These are phyloP conservation scores for Leccinum subgranulosum DNA, from an alignment of 768 basidiomycete genomes.

Conservation along the genomic window DNA sequence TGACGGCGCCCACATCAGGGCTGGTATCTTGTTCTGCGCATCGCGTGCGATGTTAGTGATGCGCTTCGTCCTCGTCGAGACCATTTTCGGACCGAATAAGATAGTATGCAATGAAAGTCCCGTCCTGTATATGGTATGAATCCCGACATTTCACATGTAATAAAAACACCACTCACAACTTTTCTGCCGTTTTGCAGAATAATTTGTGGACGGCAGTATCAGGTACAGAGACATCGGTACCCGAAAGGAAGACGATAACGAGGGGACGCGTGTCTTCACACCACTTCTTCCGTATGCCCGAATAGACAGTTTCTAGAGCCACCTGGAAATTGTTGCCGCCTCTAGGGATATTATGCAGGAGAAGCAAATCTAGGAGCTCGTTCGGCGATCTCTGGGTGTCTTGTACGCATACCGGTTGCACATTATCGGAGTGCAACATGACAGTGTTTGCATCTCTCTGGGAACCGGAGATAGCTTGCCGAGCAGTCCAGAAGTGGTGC, in stretches of 20 bases:
- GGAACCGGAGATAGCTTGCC: slow-evolving; percentile 30
- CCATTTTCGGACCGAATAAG: slow-evolving; percentile 43
- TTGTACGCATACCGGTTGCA: slow-evolving; percentile 33
- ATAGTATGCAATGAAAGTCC: slow-evolving; percentile 57
- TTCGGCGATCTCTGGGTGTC: slow-evolving; percentile 43
- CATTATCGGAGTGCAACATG: slow-evolving; percentile 38
- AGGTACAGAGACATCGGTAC: slow-evolving; percentile 5
- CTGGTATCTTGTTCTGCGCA: slow-evolving; percentile 37
- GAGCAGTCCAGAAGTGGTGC: slow-evolving; percentile 51
- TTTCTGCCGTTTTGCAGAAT: slow-evolving; percentile 34
- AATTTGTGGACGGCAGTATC: slow-evolving; percentile 35
- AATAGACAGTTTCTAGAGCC: slow-evolving; percentile 38
- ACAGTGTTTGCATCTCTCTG: slow-evolving; percentile 56
- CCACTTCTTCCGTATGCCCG: slow-evolving; percentile 33
- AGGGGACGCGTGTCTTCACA: slow-evolving; percentile 27
- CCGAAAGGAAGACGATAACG: too few species aligned
- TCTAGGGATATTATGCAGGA: slow-evolving; percentile 27
- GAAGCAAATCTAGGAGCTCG: slow-evolving; percentile 40
- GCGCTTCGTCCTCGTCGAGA: slow-evolving; percentile 28
- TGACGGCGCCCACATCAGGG: slow-evolving; percentile 33
- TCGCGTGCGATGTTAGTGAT: slow-evolving; percentile 51
- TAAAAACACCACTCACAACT: slow-evolving; percentile 34
- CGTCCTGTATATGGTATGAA: slow-evolving; percentile 33
- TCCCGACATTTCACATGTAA: neutral
- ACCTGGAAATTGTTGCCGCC: slow-evolving; percentile 41